Conservation (phyloP, 139 green algal species). For the Edaphochlamys debaryana region DNA sequence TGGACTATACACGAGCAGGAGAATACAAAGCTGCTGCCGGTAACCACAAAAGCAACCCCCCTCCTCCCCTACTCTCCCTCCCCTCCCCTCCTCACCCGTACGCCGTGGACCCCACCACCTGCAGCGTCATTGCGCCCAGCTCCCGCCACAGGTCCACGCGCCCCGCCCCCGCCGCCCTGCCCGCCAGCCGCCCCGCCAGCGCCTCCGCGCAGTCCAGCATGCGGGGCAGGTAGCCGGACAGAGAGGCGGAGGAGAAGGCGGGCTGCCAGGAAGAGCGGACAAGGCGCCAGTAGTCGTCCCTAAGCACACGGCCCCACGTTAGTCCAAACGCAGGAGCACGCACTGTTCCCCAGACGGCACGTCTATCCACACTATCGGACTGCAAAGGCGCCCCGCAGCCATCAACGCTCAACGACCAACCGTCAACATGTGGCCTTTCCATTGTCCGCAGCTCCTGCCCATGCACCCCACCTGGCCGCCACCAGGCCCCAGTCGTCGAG, state of each 20-base stretch:
- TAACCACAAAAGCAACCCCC: too few species aligned
- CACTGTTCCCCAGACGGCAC: too few species aligned
- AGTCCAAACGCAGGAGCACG: too few species aligned
- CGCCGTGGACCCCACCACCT: slow-evolving; percentile 66
- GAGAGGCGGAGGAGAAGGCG: slow-evolving; percentile 53
- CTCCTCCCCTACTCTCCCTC: too few species aligned
- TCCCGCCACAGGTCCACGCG: slow-evolving; percentile 58
- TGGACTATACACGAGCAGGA: too few species aligned
- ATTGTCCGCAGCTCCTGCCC: too few species aligned
- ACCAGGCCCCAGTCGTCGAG: slow-evolving; percentile 48
- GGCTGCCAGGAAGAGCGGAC: slow-evolving; percentile 61
- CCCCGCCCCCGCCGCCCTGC: not conserved
- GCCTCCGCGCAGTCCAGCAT: slow-evolving; percentile 53
- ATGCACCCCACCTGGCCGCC: slow-evolving; percentile 2
- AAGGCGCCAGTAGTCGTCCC: slow-evolving; percentile 49
- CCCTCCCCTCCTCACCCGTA: slow-evolving; percentile 57
- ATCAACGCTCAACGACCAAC: too few species aligned
- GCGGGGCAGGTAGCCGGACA: slow-evolving; percentile 59
- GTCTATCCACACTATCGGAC: too few species aligned
- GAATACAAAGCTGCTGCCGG: too few species aligned
- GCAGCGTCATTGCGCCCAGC: slow-evolving; percentile 65
- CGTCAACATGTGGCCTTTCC: too few species aligned
- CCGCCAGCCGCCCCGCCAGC: slow-evolving; percentile 39
- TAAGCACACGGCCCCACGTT: too few species aligned
- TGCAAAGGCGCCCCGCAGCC: too few species aligned